Conservation (phyloP, 2,329 filamentous ascomycete species). For the Fusarium sp. region DNA sequence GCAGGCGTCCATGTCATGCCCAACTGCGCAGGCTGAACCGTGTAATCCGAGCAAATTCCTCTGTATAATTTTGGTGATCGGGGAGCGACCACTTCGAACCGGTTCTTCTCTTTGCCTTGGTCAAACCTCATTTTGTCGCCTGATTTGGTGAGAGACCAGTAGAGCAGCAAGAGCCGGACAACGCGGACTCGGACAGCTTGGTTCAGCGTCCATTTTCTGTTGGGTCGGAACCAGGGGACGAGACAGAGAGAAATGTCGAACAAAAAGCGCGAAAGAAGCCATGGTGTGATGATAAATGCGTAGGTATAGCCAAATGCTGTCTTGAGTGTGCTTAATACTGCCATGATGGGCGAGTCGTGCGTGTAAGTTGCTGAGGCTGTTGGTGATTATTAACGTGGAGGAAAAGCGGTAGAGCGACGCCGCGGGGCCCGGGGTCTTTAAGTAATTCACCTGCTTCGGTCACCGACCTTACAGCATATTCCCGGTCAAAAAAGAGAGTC, state of each 20-base stretch:
- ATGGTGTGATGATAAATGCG: conserved; percentile 7
- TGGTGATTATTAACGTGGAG: background rate
- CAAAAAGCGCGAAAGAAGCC: conserved; percentile 23
- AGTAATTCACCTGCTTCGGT: background rate
- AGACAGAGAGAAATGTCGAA: conserved; percentile 24
- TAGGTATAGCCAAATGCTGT: background rate
- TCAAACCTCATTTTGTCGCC: conserved; percentile 19
- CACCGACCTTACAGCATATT: background rate
- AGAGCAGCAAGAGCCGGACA: conserved; percentile 27
- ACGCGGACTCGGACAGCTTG: conserved; percentile 33
- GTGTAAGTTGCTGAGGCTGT: background rate
- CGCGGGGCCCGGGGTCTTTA: background rate
- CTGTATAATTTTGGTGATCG: conserved; percentile 28
- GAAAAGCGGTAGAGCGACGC: background rate
- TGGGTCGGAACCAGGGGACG: conserved; percentile 17
- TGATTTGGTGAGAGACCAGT: conserved; percentile 29
- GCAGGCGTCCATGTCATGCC: conserved; percentile 38
- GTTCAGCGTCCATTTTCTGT: conserved; percentile 14
- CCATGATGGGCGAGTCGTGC: background rate
- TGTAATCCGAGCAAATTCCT: conserved; percentile 7
- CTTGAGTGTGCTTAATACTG: background rate
- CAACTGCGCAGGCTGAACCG: conserved; percentile 8
- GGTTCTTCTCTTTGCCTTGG: conserved; percentile 22
- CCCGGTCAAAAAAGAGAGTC: background rate
- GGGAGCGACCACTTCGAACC: conserved; percentile 26